Conservation (phyloP, 495 filamentous ascomycete species). For the Chaetomium tenue region DNA sequence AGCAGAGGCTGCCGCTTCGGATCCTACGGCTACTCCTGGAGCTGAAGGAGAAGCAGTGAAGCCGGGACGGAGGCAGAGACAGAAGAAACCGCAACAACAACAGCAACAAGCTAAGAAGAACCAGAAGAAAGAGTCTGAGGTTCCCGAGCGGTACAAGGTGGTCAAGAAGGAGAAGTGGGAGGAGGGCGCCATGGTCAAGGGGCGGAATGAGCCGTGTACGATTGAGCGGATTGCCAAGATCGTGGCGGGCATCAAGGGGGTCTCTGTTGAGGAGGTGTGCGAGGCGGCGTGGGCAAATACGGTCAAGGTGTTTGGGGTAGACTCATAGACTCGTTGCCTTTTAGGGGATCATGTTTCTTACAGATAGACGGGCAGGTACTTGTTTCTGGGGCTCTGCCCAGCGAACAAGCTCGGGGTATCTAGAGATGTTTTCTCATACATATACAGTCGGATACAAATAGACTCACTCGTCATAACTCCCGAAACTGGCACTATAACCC, state of each 20-base stretch:
- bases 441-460: not conserved
- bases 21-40: not conserved
- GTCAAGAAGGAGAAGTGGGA: constrained; percentile 94
- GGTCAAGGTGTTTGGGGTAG: constrained; percentile 73
- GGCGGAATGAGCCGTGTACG: constrained; percentile 83
- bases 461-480: not conserved
- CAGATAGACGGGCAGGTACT: constrained; percentile 1
- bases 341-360: not conserved
- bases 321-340: constrained; percentile 36
- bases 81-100: constrained; percentile 26
- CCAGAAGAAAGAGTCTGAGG: constrained; percentile 47
- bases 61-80: constrained; percentile 12
- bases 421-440: not conserved
- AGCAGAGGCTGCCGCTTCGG: not conserved
- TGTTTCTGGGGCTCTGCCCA: not conserved
- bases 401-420: not conserved
- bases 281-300: constrained; percentile 88
- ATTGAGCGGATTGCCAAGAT: constrained; percentile 83
- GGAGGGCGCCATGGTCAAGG: constrained; percentile 80
- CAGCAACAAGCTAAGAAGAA: constrained; percentile 40
- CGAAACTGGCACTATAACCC: constrained; percentile 36
- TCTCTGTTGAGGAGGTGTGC: constrained; percentile 74
- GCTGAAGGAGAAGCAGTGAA: not conserved
- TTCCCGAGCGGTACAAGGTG: constrained; percentile 48
- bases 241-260: constrained; percentile 78